A percentile compares a stretch with the other conserved stretches of the same genome.
Evolutionary conservation across 495 filamentous ascomycete species (phyloP).

Genomic region (Apodospora peruviana): DNA sequence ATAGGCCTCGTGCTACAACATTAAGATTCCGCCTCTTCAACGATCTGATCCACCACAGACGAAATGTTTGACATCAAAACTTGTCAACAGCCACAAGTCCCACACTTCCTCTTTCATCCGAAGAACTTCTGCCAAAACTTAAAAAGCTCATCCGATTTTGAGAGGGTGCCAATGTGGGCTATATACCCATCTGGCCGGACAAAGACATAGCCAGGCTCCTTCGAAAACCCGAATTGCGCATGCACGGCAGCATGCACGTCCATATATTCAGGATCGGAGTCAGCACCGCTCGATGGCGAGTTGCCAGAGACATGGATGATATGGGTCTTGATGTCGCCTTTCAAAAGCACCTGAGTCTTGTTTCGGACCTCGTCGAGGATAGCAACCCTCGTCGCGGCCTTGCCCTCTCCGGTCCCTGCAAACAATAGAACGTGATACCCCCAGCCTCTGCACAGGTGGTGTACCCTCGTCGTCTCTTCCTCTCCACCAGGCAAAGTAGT

Average conservation of each 20-base stretch:
- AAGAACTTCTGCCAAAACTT: constrained; percentile 13
- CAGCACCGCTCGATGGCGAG: background rate
- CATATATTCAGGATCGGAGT: constrained; percentile 5
- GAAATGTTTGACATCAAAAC: too few relatives aligned
- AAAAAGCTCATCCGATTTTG: constrained; percentile 21
- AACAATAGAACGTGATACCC: constrained; percentile 31
- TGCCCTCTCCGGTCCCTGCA: constrained; percentile 11
- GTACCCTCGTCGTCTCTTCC: constrained; percentile 16
- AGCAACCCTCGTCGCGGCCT: constrained; percentile 8
- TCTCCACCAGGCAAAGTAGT: constrained; percentile 3
- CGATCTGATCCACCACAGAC: too few relatives aligned
- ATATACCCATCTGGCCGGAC: constrained; percentile 39
- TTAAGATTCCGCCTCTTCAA: too few relatives aligned
- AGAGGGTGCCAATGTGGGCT: constrained; percentile 30
- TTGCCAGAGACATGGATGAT: constrained; percentile 10
- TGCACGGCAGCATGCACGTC: constrained; percentile 29
- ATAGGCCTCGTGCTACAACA: too few relatives aligned
- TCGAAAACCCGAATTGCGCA: constrained; percentile 27
- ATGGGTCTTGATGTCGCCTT: constrained; percentile 10
- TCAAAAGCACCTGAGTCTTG: constrained; percentile 7
- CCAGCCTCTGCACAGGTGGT: constrained; percentile 20
- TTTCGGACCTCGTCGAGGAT: constrained; percentile 11
- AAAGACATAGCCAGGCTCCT: constrained; percentile 26
- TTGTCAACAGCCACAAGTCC: too few relatives aligned
- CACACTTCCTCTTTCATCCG: too few relatives aligned